These are phyloP conservation scores for Balamuthia mandrillaris DNA, from an alignment of 208 protist species.

Conservation along the genomic window DNA sequence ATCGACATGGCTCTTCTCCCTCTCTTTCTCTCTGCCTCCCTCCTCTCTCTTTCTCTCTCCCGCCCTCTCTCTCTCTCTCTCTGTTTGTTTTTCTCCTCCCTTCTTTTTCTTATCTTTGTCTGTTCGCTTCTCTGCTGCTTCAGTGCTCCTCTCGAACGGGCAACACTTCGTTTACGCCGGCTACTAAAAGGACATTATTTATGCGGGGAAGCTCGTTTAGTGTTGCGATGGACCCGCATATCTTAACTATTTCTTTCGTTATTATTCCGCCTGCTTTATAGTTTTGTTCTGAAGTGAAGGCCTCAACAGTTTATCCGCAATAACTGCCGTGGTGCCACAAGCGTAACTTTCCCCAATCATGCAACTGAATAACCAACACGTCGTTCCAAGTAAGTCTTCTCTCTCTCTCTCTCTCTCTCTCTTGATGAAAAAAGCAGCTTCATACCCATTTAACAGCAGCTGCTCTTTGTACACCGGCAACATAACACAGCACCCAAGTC, in stretches of 20 bases:
- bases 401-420: no score
- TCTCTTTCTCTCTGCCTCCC: neutral
- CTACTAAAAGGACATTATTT: neutral
- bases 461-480: no score
- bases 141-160: neutral
- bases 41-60: neutral
- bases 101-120: neutral
- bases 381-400: no score
- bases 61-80: neutral
- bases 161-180: neutral
- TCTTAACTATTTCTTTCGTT: neutral
- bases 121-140: neutral
- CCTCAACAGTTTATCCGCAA: no score
- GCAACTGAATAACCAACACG: no score
- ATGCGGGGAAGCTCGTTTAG: neutral
- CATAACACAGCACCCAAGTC: no score
- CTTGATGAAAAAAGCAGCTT: no score
- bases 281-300: no score
- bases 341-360: no score
- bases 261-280: no score
- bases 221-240: neutral
- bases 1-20: neutral
- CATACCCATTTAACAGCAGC: no score
- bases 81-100: neutral
- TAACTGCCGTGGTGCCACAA: no score